Evolutionary conservation across 257 asterid genomes (phyloP).

Genomic region (Solanum commersonii): DNA sequence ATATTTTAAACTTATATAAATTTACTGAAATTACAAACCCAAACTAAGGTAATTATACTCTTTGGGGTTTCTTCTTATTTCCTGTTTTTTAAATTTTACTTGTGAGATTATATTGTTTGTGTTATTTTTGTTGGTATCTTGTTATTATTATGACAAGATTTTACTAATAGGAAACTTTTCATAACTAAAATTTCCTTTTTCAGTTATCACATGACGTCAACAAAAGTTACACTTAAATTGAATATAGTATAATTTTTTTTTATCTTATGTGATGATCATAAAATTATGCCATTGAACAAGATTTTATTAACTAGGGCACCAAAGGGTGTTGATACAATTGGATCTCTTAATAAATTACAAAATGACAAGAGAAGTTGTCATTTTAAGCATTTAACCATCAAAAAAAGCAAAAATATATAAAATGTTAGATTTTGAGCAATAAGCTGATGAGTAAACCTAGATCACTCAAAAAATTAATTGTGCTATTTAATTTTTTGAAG

Average conservation of each 20-base stretch:
- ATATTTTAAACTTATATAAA: neutral
- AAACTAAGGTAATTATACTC: neutral
- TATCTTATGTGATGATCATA: neutral
- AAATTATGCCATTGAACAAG: neutral
- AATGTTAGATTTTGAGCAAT: neutral
- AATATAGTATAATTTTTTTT: neutral
- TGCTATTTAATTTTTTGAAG: neutral
- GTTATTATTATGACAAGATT: neutral
- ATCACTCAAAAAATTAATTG: neutral
- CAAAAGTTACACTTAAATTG: neutral
- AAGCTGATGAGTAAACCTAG: neutral
- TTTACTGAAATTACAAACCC: neutral
- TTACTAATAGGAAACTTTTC: neutral
- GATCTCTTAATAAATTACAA: neutral
- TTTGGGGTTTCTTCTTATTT: neutral
- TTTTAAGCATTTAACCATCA: neutral
- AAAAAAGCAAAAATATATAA: neutral
- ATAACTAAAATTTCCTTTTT: neutral
- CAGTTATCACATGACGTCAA: neutral
- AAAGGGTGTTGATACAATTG: neutral
- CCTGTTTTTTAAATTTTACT: neutral
- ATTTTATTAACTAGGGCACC: neutral
- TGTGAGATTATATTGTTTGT: neutral
- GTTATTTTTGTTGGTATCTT: neutral
- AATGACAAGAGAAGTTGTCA: neutral